phyloP scores from a whole-genome alignment of 805 yeast species.

The Sugiyamaella valdiviana region DNA sequence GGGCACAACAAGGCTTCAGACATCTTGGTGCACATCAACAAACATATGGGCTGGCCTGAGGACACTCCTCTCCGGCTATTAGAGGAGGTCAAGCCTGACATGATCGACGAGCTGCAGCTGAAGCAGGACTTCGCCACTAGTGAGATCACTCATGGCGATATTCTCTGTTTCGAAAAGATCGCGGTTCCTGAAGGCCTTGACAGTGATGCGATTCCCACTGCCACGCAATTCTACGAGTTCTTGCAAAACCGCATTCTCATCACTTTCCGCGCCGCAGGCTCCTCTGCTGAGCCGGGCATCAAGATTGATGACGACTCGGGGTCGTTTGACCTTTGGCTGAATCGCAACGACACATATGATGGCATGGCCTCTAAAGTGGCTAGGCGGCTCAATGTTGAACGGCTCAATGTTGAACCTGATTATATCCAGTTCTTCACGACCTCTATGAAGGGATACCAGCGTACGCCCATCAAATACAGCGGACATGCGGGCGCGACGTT shows the following conservation, averaged over 20 bases:
- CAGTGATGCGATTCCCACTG: constrained; percentile 15
- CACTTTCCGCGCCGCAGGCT: constrained; percentile 18
- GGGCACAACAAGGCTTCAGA: constrained; percentile 40
- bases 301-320: constrained; percentile 23
- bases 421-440: constrained; percentile 62
- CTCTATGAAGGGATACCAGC: constrained; percentile 46
- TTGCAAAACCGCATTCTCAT: constrained; percentile 28
- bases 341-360: constrained; percentile 51
- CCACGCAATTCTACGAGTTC: constrained; percentile 29
- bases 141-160: constrained; percentile 34
- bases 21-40: constrained; percentile 23
- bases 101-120: constrained; percentile 28
- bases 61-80: constrained; percentile 23
- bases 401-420: constrained; percentile 49
- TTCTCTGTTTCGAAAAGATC: constrained; percentile 30
- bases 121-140: constrained; percentile 27
- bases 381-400: constrained; percentile 44
- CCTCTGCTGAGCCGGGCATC: constrained; percentile 20
- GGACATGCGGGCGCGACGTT: constrained; percentile 33
- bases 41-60: constrained; percentile 27
- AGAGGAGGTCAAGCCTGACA: constrained; percentile 33
- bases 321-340: constrained; percentile 52
- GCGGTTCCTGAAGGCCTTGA: constrained; percentile 18
- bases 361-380: constrained; percentile 62
- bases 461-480: constrained; percentile 29